These are phyloP conservation scores for Apophysomyces trapeziformis DNA, from an alignment of 371 early-diverging fungal genomes.

Conservation along the genomic window DNA sequence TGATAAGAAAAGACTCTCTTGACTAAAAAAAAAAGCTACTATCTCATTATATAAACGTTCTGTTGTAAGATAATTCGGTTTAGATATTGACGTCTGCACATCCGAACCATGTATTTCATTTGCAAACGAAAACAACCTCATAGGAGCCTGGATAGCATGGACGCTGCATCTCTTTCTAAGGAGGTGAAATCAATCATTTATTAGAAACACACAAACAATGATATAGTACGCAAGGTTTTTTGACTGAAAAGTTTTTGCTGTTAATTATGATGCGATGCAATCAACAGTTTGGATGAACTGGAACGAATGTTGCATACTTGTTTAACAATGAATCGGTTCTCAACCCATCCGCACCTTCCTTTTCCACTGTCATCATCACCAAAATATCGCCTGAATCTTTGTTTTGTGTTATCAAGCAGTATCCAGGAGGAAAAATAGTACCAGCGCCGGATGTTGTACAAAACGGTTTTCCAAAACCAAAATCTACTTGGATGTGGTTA, in stretches of 20 bases:
- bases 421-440: slow-evolving; percentile 36
- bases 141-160: too few species aligned
- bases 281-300: neutral
- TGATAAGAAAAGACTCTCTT: too few species aligned
- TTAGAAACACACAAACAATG: too few species aligned
- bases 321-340: slow-evolving; percentile 37
- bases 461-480: slow-evolving; percentile 53
- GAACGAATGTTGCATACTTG: slow-evolving; percentile 29
- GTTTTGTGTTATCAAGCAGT: slow-evolving; percentile 37
- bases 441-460: slow-evolving; percentile 33
- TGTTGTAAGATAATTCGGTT: too few species aligned
- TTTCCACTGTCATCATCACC: slow-evolving; percentile 41
- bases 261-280: neutral
- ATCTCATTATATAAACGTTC: too few species aligned
- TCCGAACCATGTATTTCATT: too few species aligned
- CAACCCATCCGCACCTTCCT: slow-evolving; percentile 30
- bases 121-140: too few species aligned
- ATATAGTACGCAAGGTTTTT: too few species aligned
- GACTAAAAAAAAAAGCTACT: too few species aligned
- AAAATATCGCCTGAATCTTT: slow-evolving; percentile 29
- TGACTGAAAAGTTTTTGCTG: neutral
- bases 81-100: too few species aligned
- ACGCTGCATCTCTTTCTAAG: too few species aligned
- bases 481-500: slow-evolving; percentile 18
- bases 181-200: too few species aligned